Base-by-base conservation (phyloP, 2,329 filamentous ascomycete species). In the Penicillium sp. region DNA sequence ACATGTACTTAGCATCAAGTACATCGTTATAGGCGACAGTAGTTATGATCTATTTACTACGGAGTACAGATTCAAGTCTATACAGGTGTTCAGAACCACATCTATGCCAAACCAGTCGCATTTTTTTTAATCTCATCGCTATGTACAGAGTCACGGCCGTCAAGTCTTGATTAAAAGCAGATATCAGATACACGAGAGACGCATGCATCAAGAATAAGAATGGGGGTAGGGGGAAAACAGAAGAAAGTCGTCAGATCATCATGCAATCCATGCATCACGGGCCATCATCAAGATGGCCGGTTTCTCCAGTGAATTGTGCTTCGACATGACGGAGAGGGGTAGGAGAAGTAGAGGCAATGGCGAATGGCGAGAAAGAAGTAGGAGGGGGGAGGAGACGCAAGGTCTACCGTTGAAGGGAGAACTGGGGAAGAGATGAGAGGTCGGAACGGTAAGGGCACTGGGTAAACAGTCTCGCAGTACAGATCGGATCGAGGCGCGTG, bases 91-190 rank as follows among this genome's bases (percentile, higher is more conserved):
- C 13, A 31, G 13, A 22, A 32, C 13, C 28, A 21, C 12, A 10
- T 57, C 52, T 57, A 57, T 52, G 37, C 45, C 43, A 53, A 53
- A 48, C 53, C 46, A 56, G 49, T 55, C 48, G 44, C 50, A 55
- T 53, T 57, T 51, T 48, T 29, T 33, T 53, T 46, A 46, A 53
- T 53, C 49, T 57, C 42, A 50, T 48, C 39, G 46, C 46, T 57
- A 57, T 59, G 43, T 59, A 57, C 57, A 60, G 29, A 51, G 43
- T 35, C 38, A 49, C 45, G 56, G 54, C 54, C 54, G 51, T 57
- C 38, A 54, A 54, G 54, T 45, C 53, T 58, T 60, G 56, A 58
- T 59, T 56, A 57, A 57, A 52, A 50, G 43, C 51, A 57, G 54
- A 53, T 58, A 59, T 56, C 53, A 55, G 43, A 56, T 57, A 60